phyloP scores from a whole-genome alignment of 2,329 filamentous ascomycete species.

The Aschersonia sp. region DNA sequence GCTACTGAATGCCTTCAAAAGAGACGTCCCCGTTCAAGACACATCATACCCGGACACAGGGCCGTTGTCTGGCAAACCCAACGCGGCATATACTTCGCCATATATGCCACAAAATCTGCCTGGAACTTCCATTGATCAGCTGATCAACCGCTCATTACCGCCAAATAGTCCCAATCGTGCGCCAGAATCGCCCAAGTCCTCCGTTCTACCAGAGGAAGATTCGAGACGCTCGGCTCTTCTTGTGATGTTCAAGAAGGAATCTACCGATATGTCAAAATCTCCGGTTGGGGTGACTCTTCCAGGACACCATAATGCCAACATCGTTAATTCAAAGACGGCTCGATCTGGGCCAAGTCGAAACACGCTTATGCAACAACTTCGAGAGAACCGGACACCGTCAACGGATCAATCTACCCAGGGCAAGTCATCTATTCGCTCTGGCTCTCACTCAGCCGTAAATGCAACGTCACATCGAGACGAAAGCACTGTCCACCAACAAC shows the following conservation, averaged over 20 bases:
- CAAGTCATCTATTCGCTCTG: not conserved
- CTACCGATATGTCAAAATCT: not conserved
- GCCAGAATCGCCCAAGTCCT: conserved; percentile 13
- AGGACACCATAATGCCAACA: not conserved
- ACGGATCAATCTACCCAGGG: not conserved
- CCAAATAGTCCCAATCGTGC: not conserved
- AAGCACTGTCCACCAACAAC: not conserved
- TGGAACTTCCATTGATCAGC: not conserved
- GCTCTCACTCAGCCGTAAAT: conserved; percentile 1
- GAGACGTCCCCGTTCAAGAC: conserved; percentile 8
- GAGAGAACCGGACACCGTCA: not conserved
- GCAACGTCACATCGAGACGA: conserved; percentile 2
- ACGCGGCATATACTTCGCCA: not conserved
- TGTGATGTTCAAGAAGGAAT: conserved; percentile 36
- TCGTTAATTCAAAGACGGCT: not conserved
- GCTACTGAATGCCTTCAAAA: conserved; percentile 30
- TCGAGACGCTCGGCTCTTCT: conserved; percentile 33
- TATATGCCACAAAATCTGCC: not conserved
- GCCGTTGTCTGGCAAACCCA: not conserved
- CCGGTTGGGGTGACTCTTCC: not conserved
- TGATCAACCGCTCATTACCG: not conserved
- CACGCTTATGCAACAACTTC: not conserved
- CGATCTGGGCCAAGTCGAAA: not conserved
- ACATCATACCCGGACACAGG: not conserved
- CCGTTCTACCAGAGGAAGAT: conserved; percentile 9